Evolutionary conservation across 2,329 filamentous ascomycete genomes (phyloP).

Genomic region (Shiraia sp.): DNA sequence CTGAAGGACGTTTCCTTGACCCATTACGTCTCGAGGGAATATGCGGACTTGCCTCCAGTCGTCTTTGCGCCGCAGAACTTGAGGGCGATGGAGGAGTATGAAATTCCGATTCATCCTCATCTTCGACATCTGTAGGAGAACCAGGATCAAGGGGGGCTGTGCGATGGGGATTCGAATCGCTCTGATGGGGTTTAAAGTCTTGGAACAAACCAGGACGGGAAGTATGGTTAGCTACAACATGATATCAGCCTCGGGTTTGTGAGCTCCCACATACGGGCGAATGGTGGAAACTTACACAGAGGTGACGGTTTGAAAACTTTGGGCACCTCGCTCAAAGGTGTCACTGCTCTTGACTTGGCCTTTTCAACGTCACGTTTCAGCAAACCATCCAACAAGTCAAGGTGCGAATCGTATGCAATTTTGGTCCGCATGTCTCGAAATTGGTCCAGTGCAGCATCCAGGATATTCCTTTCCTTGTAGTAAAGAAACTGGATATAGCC

Average conservation of each 20-base stretch:
- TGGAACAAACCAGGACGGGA: slow-evolving; percentile 1
- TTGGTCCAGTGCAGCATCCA: slow-evolving; percentile 17
- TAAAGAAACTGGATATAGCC: slow-evolving; percentile 22
- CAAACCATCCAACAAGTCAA: slow-evolving; percentile 14
- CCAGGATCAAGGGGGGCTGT: slow-evolving; percentile 24
- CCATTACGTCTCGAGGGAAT: slow-evolving; percentile 10
- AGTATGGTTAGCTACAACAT: not conserved
- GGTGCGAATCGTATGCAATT: slow-evolving; percentile 1
- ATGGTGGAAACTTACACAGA: slow-evolving; percentile 12
- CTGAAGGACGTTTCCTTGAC: slow-evolving; percentile 26
- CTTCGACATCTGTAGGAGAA: slow-evolving; percentile 37
- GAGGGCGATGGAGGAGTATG: slow-evolving; percentile 29
- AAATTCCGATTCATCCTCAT: slow-evolving; percentile 22
- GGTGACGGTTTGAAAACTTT: slow-evolving; percentile 7
- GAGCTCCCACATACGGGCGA: too few species aligned
- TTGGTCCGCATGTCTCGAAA: slow-evolving; percentile 19
- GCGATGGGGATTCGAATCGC: slow-evolving; percentile 14
- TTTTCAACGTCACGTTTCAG: slow-evolving; percentile 7
- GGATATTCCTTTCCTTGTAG: slow-evolving; percentile 11
- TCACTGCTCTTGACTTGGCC: slow-evolving; percentile 5
- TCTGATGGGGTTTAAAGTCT: not conserved
- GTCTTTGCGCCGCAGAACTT: slow-evolving; percentile 20
- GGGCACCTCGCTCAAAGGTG: slow-evolving; percentile 6
- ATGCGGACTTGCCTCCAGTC: slow-evolving; percentile 32
- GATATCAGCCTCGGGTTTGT: slow-evolving; percentile 5